Base-by-base conservation (phyloP, 305 asterid species). In the Solanum hybrid region DNA sequence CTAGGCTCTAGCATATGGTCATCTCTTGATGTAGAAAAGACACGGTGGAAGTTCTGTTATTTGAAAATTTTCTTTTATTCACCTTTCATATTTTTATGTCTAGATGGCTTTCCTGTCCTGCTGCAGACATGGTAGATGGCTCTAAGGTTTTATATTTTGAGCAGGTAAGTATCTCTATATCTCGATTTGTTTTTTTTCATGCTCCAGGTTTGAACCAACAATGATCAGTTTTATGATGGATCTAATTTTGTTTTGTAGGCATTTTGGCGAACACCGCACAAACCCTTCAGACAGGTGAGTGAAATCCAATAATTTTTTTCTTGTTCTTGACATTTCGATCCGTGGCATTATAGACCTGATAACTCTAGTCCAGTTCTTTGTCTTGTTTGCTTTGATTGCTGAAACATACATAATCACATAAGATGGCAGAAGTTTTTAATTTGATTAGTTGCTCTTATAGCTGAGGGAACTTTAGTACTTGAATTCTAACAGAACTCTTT, bases 91-190 rank as follows among this genome's bases (percentile, higher is more conserved):
- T 92, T 82, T 88, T 46, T 46, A 36, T 90, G 87, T 87, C 20
- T 88, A 97, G 99, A 95, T 97, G 98, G 99, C 94, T 95, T 89
- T 94, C 97, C 0, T 97, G 99, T 91, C 99, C 99, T n/a, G 99
- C 98, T 77, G 98, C 98, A 0, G 99, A 97, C 92, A 95, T 96
- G 99, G 98, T 92, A 79, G 99, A 97, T 93, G 99, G 98, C 90
- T 95, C 99, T 22, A 97, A 94, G 93, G 98, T 97, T 91, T 91
- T 96, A 94, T 97, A 97, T 93, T 94, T 95, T 92, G 99, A 97
- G 88, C 97, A 97, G 97, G 99, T 94, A 57, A 85, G 88, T 91
- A 73, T 46, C 86, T 90, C 51, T 86, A 89, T 34, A 35, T 13
- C 46, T 46, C 16, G 64, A 36, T 16, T 11, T 11, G 46, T 11